Percentiles rank a stretch among this genome's conserved stretches.
These are phyloP conservation scores for Acacia crassicarpa DNA, from an alignment of 306 rosid genomes.

Conservation along the genomic window DNA sequence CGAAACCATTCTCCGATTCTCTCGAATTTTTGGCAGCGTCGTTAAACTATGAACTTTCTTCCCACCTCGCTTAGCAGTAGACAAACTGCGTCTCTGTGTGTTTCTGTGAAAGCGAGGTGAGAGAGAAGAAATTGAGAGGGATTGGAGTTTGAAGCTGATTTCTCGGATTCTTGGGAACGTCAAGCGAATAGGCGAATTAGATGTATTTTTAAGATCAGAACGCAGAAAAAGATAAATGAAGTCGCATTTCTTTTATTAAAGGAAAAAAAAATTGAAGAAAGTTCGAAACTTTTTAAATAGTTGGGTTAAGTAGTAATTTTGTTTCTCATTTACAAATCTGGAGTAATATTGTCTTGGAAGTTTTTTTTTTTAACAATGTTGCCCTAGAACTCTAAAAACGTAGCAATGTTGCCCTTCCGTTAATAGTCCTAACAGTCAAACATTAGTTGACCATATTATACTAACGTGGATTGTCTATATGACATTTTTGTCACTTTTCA, in stretches of 20 bases:
- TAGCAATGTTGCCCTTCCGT: no score
- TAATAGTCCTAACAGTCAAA: no score
- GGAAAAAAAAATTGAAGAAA: not conserved
- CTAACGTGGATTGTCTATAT: no score
- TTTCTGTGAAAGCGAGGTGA: not conserved
- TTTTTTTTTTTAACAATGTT: no score
- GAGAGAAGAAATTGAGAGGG: not conserved
- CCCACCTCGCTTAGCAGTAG: not conserved
- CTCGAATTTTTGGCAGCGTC: not conserved
- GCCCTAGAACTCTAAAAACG: no score
- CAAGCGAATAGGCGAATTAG: not conserved
- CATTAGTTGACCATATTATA: no score
- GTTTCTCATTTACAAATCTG: no score
- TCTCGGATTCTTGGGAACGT: slow-evolving; percentile 33
- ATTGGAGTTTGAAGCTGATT: slow-evolving; percentile 14
- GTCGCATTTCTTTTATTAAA: not conserved
- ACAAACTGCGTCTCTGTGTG: not conserved
- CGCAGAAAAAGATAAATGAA: not conserved
- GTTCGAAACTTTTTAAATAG: not conserved
- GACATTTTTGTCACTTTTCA: no score
- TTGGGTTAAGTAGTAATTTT: no score
- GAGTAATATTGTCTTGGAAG: no score
- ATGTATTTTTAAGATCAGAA: not conserved
- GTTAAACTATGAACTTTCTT: not conserved
- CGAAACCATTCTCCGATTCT: slow-evolving; percentile 60